phyloP scores from a whole-genome alignment of 176 grass and related monocot species.

The Oryza australiensis region DNA sequence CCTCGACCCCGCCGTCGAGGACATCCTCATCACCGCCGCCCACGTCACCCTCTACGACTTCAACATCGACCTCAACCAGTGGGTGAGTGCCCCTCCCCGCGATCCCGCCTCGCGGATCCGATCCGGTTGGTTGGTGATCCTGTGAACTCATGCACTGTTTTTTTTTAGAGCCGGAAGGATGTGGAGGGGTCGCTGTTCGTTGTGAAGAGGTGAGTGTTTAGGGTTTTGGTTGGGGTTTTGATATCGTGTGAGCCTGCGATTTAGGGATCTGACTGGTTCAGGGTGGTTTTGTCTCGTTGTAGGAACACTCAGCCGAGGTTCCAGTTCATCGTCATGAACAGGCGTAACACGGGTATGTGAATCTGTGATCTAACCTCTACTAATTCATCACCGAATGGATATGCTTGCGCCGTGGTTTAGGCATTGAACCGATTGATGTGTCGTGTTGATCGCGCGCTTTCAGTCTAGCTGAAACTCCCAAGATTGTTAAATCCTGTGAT shows the following conservation, averaged over 20 bases:
- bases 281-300: slow-evolving; percentile 20
- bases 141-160: neutral
- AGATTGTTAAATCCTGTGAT: neutral
- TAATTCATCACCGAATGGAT: neutral
- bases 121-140: slow-evolving; percentile 18
- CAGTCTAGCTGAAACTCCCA: neutral
- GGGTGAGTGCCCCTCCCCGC: slow-evolving; percentile 44
- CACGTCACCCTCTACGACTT: slow-evolving; percentile 94
- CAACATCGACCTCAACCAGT: slow-evolving; percentile 94
- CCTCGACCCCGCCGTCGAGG: slow-evolving; percentile 87
- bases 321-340: slow-evolving; percentile 94
- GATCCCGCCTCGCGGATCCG: neutral
- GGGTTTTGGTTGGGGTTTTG: neutral
- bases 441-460: neutral
- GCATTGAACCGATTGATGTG: neutral
- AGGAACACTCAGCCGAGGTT: slow-evolving; percentile 84
- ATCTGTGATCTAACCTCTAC: neutral
- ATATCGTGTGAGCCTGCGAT: neutral
- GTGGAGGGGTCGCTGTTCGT: slow-evolving; percentile 94
- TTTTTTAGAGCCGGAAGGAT: slow-evolving; percentile 79
- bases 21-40: slow-evolving; percentile 89
- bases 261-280: slow-evolving; percentile 14
- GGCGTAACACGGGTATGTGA: slow-evolving; percentile 69
- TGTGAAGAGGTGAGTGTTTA: slow-evolving; percentile 67
- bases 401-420: neutral